A percentile compares a stretch with the other conserved stretches of the same genome.
phyloP scores from a whole-genome alignment of 1,284 basidiomycete genomes.

The Tilletia horrida region DNA sequence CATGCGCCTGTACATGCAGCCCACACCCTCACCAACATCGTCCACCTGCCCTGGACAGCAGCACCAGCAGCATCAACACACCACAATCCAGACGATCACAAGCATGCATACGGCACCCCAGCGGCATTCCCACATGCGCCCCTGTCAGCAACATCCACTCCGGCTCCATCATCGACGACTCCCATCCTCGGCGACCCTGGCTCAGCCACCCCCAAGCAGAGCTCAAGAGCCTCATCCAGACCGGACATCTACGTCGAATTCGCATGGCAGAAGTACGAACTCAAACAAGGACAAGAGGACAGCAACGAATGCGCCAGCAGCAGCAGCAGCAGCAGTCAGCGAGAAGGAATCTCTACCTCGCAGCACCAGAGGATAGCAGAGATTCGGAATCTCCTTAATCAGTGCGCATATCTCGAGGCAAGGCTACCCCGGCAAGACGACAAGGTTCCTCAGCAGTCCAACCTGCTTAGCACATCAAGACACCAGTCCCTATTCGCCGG shows the following conservation, averaged over 20 bases:
- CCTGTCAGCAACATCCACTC: no score
- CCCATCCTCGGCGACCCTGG: no score
- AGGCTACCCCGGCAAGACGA: neutral
- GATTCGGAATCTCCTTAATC: neutral
- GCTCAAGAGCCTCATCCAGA: no score
- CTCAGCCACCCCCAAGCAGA: no score
- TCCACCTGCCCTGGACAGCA: conserved; percentile 14
- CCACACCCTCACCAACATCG: conserved; percentile 14
- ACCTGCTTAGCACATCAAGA: neutral
- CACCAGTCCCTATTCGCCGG: neutral
- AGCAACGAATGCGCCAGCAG: neutral
- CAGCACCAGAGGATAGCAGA: neutral
- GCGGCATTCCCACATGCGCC: neutral
- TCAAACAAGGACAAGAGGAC: neutral
- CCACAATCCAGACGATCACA: neutral
- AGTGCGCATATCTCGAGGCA: conserved; percentile 8
- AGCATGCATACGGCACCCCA: neutral
- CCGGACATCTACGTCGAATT: neutral
- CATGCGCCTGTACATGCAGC: conserved; percentile 6
- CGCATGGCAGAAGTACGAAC: neutral
- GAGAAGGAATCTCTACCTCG: neutral
- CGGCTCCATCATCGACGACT: no score
- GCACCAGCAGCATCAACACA: neutral
- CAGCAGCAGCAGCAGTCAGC: neutral
- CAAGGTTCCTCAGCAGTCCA: neutral